Evolutionary conservation across 2,329 filamentous ascomycete genomes (phyloP).

Genomic region (Conoideocrella luteorostrata): DNA sequence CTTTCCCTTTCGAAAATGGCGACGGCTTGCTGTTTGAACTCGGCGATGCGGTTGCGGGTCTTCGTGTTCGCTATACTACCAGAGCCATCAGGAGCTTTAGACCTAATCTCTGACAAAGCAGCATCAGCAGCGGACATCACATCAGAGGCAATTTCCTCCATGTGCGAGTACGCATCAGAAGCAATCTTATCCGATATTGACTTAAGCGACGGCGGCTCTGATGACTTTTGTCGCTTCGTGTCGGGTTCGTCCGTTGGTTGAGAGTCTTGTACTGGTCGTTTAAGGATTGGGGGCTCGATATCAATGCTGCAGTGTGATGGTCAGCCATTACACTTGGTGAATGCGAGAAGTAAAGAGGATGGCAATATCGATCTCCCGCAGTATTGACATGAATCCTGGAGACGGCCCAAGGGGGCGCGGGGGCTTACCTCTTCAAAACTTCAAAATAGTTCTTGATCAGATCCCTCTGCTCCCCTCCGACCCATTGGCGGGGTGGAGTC

Average conservation of each 20-base stretch:
- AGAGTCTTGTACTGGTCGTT: slow-evolving; percentile 41
- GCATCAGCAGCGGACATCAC: slow-evolving; percentile 42
- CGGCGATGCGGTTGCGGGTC: slow-evolving; percentile 38
- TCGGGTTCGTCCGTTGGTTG: slow-evolving; percentile 44
- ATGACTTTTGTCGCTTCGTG: slow-evolving; percentile 54
- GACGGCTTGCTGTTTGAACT: slow-evolving; percentile 58
- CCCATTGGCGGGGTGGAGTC: slow-evolving; percentile 16
- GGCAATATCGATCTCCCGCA: not conserved
- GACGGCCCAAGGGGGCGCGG: slow-evolving; percentile 12
- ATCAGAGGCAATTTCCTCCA: slow-evolving; percentile 61
- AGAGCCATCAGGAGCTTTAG: slow-evolving; percentile 21
- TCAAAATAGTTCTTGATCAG: slow-evolving; percentile 32
- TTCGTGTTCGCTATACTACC: slow-evolving; percentile 25
- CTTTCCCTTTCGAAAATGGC: slow-evolving; percentile 57
- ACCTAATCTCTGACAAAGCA: slow-evolving; percentile 41
- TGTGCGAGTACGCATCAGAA: slow-evolving; percentile 46
- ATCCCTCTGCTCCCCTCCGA: slow-evolving; percentile 24
- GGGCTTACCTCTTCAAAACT: slow-evolving; percentile 31
- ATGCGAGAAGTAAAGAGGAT: not conserved
- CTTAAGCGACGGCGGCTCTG: slow-evolving; percentile 30
- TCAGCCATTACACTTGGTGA: slow-evolving; percentile 19
- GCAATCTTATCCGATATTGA: slow-evolving; percentile 50
- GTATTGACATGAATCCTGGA: not conserved
- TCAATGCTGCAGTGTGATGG: slow-evolving; percentile 41
- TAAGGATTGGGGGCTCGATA: slow-evolving; percentile 46